Percentiles rank a stretch among this genome's conserved stretches.
phyloP scores from a whole-genome alignment of 2,329 filamentous ascomycete species.

The Fusarium udum region DNA sequence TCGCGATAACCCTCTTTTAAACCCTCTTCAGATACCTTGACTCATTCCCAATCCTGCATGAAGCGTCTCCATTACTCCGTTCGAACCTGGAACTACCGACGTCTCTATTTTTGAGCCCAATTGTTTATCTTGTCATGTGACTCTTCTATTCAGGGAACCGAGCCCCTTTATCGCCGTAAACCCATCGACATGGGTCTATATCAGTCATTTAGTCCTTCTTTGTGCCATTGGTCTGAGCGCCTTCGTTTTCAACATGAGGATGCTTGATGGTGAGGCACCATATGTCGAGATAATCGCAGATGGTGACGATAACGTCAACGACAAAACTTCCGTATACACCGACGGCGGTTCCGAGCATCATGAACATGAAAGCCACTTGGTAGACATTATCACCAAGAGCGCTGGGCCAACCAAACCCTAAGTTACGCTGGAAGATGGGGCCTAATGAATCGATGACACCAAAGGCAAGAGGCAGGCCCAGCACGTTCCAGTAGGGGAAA shows the following conservation, averaged over 20 bases:
- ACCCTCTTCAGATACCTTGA: conserved; percentile 8
- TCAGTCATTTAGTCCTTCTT: conserved; percentile 51
- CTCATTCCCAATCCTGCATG: neutral
- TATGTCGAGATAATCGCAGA: conserved; percentile 98
- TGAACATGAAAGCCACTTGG: conserved; percentile 90
- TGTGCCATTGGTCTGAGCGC: conserved; percentile 41
- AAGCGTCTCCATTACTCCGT: neutral
- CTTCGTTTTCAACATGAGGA: conserved; percentile 60
- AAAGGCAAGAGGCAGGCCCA: conserved; percentile 79
- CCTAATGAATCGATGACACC: conserved; percentile 85
- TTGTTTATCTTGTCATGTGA: neutral
- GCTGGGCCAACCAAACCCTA: conserved; percentile 79
- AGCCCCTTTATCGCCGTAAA: neutral
- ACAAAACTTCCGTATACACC: conserved; percentile 98
- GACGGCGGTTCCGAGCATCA: conserved; percentile 82
- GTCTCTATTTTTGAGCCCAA: neutral
- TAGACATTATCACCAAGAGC: conserved; percentile 80
- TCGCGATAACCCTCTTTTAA: neutral
- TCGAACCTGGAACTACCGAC: neutral
- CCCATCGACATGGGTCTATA: neutral
- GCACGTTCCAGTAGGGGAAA: conserved; percentile 91
- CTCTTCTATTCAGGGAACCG: neutral
- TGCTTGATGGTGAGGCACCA: conserved; percentile 99
- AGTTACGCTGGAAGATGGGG: conserved; percentile 67
- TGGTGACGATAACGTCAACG: conserved; percentile 95